Evolutionary conservation across 2,329 filamentous ascomycete genomes (phyloP).

Genomic region (Cladorrhinum sp.): DNA sequence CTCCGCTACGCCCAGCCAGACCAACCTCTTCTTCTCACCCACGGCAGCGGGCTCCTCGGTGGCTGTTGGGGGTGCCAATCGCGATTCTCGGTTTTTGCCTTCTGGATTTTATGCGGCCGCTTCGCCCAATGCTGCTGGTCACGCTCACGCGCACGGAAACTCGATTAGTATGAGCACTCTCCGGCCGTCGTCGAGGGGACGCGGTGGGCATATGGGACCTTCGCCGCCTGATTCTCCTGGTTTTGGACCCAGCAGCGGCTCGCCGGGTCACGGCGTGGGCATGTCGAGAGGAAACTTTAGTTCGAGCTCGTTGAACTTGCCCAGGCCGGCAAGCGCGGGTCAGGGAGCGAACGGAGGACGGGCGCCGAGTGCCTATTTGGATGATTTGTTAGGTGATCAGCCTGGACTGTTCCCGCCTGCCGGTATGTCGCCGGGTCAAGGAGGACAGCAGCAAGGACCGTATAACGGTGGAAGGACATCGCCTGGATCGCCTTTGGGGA

Average conservation of each 20-base stretch:
- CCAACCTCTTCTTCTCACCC: conserved; percentile 90
- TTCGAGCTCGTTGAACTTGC: conserved; percentile 65
- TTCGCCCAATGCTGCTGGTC: conserved; percentile 49
- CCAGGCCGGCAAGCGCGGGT: conserved; percentile 52
- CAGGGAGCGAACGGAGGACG: conserved; percentile 43
- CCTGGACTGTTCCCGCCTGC: conserved; percentile 47
- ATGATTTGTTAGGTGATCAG: conserved; percentile 83
- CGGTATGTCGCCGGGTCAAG: conserved; percentile 6
- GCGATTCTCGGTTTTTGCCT: conserved; percentile 78
- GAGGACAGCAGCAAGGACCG: neutral
- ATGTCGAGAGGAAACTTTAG: conserved; percentile 44
- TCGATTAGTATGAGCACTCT: conserved; percentile 61
- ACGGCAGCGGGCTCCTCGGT: conserved; percentile 72
- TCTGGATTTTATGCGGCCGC: conserved; percentile 82
- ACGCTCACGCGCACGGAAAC: conserved; percentile 39
- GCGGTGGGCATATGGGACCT: conserved; percentile 44
- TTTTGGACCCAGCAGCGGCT: conserved; percentile 36
- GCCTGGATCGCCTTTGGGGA: conserved; percentile 7
- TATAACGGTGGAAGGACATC: neutral
- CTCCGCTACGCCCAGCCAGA: conserved; percentile 57
- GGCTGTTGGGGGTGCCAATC: conserved; percentile 52
- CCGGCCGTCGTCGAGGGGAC: conserved; percentile 55
- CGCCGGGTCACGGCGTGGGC: conserved; percentile 29
- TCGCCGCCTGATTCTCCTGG: conserved; percentile 66
- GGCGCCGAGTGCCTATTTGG: conserved; percentile 83